Evolutionary conservation across 495 filamentous ascomycete species (phyloP), one percentile per base, ranked within the genome.

Genomic region (Monascus purpureus): DNA sequence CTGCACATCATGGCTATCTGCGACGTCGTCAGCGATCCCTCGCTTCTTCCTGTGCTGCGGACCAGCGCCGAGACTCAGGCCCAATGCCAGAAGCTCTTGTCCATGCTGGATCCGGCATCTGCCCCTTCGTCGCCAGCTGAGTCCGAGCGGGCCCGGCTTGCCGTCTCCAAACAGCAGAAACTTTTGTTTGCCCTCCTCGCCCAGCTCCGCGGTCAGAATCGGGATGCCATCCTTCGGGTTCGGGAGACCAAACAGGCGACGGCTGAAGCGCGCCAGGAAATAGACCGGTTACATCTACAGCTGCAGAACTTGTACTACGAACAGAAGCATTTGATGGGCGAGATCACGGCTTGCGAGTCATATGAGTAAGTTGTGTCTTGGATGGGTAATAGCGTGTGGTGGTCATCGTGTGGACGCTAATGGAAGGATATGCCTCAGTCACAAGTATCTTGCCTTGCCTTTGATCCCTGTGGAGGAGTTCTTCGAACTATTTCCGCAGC

Each of bases 221-320:
- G 90, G 6, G 65, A 78, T 38, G 82, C 85, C 8, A 71, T 83
- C 41, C 68, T 93, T 33, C 67, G 71, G 12, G 80, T 88, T 22
- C 75, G 90, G 35, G 73, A 86, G 34, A 93, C 87, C 20, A 97
- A 96, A 50, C 70, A 76, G 31, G 61, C 70, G 43, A 95, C 92
- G 6, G 78, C 80, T 17, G 84, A 94, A 49, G 80, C 77, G 18
- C 75, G 88, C 15, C 78, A 84, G 49, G 86, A 94, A 54, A 82
- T 95, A 32, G 90, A 97, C 48, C 71, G 75, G 32, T 65, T 96
- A 36, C 87, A 95, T 59, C 70, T 97, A 13, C 78, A 92, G 49
- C 65, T 96, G 17, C 87, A 96, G 52, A 97, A 97, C 50, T 65
- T 97, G 15, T 88, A 92, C 55, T 97, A 97, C 52, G 90, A 97